A percentile compares a stretch with the other conserved stretches of the same genome.
Conservation (phyloP, 768 basidiomycete genomes). For the Agrocybe praecox region DNA sequence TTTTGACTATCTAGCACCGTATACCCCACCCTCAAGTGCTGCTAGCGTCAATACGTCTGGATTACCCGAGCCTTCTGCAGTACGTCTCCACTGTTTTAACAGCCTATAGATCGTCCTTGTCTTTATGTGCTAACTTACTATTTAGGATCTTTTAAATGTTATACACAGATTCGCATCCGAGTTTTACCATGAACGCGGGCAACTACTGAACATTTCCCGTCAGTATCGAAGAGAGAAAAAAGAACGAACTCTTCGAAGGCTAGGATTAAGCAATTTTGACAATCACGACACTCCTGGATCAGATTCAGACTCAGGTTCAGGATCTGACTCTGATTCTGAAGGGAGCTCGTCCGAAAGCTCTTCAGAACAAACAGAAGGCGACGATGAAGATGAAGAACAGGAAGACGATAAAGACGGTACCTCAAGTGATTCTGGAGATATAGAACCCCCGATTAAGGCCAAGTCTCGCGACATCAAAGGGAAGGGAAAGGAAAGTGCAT, state of each 20-base stretch:
- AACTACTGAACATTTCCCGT: slow-evolving; percentile 54
- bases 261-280: neutral
- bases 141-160: slow-evolving; percentile 50
- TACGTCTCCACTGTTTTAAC: neutral
- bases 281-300: neutral
- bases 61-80: slow-evolving; percentile 40
- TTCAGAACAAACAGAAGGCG: neutral
- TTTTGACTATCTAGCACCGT: slow-evolving; percentile 53
- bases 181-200: slow-evolving; percentile 65
- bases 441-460: too few species aligned
- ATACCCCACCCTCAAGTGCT: neutral
- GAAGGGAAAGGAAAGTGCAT: slow-evolving; percentile 14
- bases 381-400: slow-evolving; percentile 1
- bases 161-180: slow-evolving; percentile 48
- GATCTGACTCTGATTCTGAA: neutral
- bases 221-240: slow-evolving; percentile 48
- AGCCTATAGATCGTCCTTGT: too few species aligned
- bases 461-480: slow-evolving; percentile 17
- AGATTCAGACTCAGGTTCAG: neutral
- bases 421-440: too few species aligned
- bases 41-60: neutral
- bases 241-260: slow-evolving; percentile 18
- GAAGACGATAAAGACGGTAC: too few species aligned
- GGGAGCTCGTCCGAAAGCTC: too few species aligned
- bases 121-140: neutral